These are phyloP conservation scores for Alternaria sp. DNA, from an alignment of 2,329 filamentous ascomycete species.

Conservation along the genomic window DNA sequence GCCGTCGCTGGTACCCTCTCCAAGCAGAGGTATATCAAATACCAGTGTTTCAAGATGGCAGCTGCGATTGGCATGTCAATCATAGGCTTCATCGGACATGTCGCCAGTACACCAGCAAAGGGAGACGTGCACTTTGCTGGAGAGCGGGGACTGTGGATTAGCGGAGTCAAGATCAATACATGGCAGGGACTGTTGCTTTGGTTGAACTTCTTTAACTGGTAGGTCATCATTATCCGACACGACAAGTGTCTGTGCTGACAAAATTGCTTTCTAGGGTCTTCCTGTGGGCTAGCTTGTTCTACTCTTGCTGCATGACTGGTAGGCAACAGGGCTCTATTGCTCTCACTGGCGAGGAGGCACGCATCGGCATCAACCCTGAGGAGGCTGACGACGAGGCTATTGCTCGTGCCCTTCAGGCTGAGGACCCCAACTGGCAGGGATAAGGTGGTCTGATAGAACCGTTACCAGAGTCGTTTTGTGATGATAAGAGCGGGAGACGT, in stretches of 20 bases:
- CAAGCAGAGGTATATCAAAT: conserved; percentile 31
- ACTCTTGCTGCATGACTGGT: conserved; percentile 35
- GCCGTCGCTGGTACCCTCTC: conserved; percentile 21
- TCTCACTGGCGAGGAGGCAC: conserved; percentile 29
- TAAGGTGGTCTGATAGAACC: not conserved
- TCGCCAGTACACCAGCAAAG: conserved; percentile 7
- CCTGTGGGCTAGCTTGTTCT: conserved; percentile 33
- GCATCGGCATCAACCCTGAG: conserved; percentile 19
- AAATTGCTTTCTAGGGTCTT: conserved; percentile 22
- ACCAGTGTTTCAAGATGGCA: conserved; percentile 30
- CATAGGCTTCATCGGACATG: conserved; percentile 23
- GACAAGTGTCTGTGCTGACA: not conserved
- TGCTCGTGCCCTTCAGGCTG: conserved; percentile 25
- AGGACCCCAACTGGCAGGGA: conserved; percentile 27
- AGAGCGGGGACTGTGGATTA: conserved; percentile 21
- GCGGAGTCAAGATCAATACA: conserved; percentile 27
- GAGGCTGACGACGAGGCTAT: conserved; percentile 24
- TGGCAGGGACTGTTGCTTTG: conserved; percentile 29
- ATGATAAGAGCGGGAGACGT: too few species aligned
- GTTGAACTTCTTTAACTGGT: conserved; percentile 36
- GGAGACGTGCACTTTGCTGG: conserved; percentile 10
- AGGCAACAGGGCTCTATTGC: conserved; percentile 29
- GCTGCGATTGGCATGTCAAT: conserved; percentile 25
- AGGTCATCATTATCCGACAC: not conserved
- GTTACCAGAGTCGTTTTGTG: not conserved